These are phyloP conservation scores for Pichia sp. DNA, from an alignment of 1,139 yeast species.

Conservation along the genomic window DNA sequence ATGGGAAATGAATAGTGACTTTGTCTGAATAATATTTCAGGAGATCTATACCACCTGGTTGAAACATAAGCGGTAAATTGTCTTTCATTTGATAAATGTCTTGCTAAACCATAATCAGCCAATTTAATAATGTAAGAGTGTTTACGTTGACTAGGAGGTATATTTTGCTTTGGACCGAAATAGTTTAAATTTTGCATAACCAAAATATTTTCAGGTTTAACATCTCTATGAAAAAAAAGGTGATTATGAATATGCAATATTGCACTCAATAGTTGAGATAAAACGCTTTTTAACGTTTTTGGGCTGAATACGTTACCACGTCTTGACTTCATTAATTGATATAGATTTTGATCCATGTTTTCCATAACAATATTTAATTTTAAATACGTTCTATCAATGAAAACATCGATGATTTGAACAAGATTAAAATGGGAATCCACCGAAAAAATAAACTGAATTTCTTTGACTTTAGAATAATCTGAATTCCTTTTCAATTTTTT, in stretches of 20 bases:
- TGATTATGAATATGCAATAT: constrained; percentile 73
- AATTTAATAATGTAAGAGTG: constrained; percentile 65
- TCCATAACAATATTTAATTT: constrained; percentile 85
- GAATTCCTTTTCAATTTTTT: constrained; percentile 41
- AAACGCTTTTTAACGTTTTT: constrained; percentile 55
- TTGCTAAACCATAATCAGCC: constrained; percentile 88
- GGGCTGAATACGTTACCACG: constrained; percentile 46
- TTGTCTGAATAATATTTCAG: constrained; percentile 75
- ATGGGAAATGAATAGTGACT: constrained; percentile 65
- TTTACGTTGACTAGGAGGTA: constrained; percentile 35
- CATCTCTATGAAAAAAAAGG: constrained; percentile 80
- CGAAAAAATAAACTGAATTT: constrained; percentile 61
- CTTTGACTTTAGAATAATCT: constrained; percentile 65
- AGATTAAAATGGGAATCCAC: constrained; percentile 69
- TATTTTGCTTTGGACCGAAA: constrained; percentile 38
- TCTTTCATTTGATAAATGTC: constrained; percentile 48
- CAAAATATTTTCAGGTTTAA: constrained; percentile 74
- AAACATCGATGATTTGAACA: constrained; percentile 70
- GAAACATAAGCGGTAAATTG: constrained; percentile 79
- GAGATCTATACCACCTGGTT: constrained; percentile 95
- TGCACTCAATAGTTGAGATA: constrained; percentile 68
- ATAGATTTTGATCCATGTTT: constrained; percentile 73
- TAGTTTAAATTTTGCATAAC: constrained; percentile 52
- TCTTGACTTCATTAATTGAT: constrained; percentile 61
- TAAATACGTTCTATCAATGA: constrained; percentile 53